Percentiles rank a stretch among this genome's conserved stretches.
Evolutionary conservation across 768 basidiomycete species (phyloP).

Genomic region (Russula foetens): DNA sequence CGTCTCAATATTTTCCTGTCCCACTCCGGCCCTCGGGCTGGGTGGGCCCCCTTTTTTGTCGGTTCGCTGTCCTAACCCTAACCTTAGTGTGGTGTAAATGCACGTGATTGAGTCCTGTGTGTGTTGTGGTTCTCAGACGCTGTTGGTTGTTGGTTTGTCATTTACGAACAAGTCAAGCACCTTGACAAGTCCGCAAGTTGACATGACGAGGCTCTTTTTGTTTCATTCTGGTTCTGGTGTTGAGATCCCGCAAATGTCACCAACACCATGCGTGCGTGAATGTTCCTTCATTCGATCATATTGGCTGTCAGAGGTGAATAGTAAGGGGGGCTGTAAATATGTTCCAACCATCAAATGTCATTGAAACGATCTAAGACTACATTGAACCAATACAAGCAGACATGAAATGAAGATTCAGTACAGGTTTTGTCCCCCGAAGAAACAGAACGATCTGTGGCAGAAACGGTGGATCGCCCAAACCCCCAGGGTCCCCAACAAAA

Average conservation of each 20-base stretch:
- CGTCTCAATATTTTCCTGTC: conserved; percentile 77
- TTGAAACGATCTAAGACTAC: neutral
- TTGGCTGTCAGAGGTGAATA: neutral
- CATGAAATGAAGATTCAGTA: neutral
- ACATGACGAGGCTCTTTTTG: no score
- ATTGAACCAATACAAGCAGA: conserved; percentile 7
- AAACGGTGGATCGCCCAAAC: neutral
- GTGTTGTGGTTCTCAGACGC: no score
- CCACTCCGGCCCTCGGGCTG: conserved; percentile 42
- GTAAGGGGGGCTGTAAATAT: neutral
- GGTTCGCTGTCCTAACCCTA: neutral
- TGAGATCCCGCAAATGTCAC: no score
- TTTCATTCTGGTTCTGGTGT: no score
- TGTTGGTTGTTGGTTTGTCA: no score
- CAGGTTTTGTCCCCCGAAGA: neutral
- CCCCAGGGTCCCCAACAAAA: neutral
- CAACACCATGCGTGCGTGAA: no score
- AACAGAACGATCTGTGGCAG: neutral
- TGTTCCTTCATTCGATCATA: no score
- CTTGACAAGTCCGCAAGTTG: no score
- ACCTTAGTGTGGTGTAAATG: neutral
- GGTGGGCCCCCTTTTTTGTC: conserved; percentile 21
- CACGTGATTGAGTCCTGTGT: no score
- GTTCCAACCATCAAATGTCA: neutral
- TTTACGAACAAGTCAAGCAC: no score